phyloP scores from a whole-genome alignment of 129 eudicot genomes.

The Kitagawia praeruptora region DNA sequence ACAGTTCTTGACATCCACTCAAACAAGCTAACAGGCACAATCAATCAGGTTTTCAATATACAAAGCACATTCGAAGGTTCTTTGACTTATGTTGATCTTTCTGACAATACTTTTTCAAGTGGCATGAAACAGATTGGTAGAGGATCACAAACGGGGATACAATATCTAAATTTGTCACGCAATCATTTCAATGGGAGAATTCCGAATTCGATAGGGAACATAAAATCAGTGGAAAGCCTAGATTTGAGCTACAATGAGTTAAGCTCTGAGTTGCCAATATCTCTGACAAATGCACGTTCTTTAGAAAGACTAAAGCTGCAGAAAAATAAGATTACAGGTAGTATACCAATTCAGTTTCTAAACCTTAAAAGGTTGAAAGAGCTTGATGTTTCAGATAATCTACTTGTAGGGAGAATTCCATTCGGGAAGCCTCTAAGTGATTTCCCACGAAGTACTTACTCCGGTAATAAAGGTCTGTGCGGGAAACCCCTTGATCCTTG shows the following conservation, averaged over 20 bases:
- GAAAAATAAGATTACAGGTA: constrained; percentile 34
- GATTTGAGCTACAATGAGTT: constrained; percentile 35
- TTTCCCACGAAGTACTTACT: constrained; percentile 27
- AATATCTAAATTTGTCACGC: constrained; percentile 25
- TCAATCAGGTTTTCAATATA: constrained; percentile 19
- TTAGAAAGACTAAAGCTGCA: constrained; percentile 39
- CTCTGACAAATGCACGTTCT: constrained; percentile 21
- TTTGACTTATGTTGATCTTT: constrained; percentile 26
- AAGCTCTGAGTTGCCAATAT: constrained; percentile 20
- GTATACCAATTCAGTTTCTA: constrained; percentile 26
- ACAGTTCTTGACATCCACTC: constrained; percentile 33
- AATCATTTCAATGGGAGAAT: constrained; percentile 18
- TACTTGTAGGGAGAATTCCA: constrained; percentile 35
- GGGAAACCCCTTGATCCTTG: constrained; percentile 41
- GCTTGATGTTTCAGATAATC: constrained; percentile 37
- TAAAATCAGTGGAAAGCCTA: constrained; percentile 18
- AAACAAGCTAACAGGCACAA: constrained; percentile 31
- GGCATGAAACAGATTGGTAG: constrained; percentile 27
- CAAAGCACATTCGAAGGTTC: constrained; percentile 19
- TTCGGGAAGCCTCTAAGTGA: constrained; percentile 26
- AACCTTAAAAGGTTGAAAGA: constrained; percentile 28
- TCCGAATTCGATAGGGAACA: constrained; percentile 29
- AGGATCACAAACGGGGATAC: constrained; percentile 14
- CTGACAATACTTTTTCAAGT: constrained; percentile 23
- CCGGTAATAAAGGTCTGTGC: constrained; percentile 39